Base-by-base conservation (phyloP, 2,329 filamentous ascomycete genomes). In the Penicillium psychrosexuale region DNA sequence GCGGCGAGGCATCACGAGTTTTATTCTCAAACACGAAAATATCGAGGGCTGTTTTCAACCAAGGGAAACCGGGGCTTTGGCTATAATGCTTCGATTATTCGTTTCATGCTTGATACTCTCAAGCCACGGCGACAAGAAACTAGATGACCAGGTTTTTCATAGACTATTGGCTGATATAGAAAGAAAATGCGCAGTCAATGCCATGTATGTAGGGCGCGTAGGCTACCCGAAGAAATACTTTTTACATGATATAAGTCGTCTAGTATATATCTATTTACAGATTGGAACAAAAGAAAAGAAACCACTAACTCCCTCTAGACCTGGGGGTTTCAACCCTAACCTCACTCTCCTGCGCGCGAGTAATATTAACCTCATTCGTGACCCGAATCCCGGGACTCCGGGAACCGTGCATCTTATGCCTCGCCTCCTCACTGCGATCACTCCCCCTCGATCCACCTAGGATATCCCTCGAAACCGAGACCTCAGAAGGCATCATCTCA, bases 401-500 rank as follows among this genome's bases (percentile, higher is more conserved):
- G 1, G 39, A 13, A 17, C 47, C 34, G 13, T 37, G 9, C 13
- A 8, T 37, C 3, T 24, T 27, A 6, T 33, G 13, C 5, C 12
- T 13, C 7, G 30, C 12, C 5, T 17, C 17, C 3, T n/a, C 36
- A 34, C 11, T 27, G 3, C 19, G 28, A 17, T 7, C 37, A 43
- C 47, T 49, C 5, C 15, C 37, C 5, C 47, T 42, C 19, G 51
- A 43, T 1, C 7, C 30, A 12, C 30, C 28, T 9, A 28, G 8
- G 12, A 48, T n/a, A 37, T 63, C 55, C 5, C 51, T 54, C 24
- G 31, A 37, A 24, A 61, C 53, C n/a, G 60, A 65, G 11, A 60
- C 48, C 30, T 67, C 61, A n/a, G 65, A 62, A 3, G 61, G 53
- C 62, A 66, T 66, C 65, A 66, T 65, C 49, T 68, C 66, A 52